Conservation (phyloP, 139 green algal species). For the Chlorella sp. region DNA sequence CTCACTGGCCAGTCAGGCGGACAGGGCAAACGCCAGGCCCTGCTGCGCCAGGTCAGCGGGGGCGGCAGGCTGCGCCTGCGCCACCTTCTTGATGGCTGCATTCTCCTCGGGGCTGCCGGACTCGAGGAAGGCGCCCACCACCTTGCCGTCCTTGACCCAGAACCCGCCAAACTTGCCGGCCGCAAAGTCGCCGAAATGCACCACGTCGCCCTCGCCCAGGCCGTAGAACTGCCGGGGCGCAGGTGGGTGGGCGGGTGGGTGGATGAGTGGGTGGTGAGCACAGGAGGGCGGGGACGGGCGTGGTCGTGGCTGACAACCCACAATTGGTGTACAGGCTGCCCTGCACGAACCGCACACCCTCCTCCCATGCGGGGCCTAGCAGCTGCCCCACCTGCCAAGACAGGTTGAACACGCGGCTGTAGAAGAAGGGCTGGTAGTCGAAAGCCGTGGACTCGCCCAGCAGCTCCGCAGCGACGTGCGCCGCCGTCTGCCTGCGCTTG, state of each 20-base stretch:
- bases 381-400: conserved; percentile 68
- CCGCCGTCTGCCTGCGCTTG: conserved; percentile 20
- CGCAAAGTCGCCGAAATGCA: conserved; percentile 62
- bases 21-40: conserved; percentile 7
- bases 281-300: neutral
- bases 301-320: neutral
- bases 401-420: conserved; percentile 88
- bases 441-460: conserved; percentile 59
- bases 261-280: neutral
- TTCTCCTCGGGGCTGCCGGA: conserved; percentile 75
- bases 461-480: conserved; percentile 39
- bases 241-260: neutral
- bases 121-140: conserved; percentile 90
- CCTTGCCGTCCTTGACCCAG: conserved; percentile 79
- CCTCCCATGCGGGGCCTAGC: no score
- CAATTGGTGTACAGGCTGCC: no score
- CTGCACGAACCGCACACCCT: no score
- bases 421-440: conserved; percentile 97
- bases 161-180: conserved; percentile 86
- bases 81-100: conserved; percentile 70
- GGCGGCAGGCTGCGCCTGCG: conserved; percentile 38
- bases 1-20: neutral
- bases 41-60: conserved; percentile 40
- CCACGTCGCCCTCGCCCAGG: conserved; percentile 44
- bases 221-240: conserved; percentile 71